A percentile compares a stretch with the other conserved stretches of the same genome.
These are phyloP conservation scores for Saccharomycopsis hybrid DNA, from an alignment of 1,139 yeast genomes.

Conservation along the genomic window DNA sequence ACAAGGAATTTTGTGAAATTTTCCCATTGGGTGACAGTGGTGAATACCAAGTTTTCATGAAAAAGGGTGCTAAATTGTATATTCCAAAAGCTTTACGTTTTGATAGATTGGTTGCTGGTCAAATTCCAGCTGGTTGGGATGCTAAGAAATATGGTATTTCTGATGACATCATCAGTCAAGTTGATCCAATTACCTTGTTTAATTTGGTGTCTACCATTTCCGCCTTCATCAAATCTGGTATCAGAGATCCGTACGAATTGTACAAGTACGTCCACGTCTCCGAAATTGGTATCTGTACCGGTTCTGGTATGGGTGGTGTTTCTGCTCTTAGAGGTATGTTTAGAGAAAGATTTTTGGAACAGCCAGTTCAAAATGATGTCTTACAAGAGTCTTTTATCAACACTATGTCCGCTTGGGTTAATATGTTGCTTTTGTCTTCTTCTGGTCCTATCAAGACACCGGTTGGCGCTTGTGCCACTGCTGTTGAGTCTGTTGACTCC, in stretches of 20 bases:
- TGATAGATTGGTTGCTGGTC: conserved; percentile 97
- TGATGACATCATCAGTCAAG: conserved; percentile 89
- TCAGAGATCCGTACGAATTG: conserved; percentile 97
- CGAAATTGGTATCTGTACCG: conserved; percentile 98
- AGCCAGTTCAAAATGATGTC: conserved; percentile 93
- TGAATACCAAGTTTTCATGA: conserved; percentile 81
- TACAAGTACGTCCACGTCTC: conserved; percentile 97
- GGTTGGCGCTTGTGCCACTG: conserved; percentile 99
- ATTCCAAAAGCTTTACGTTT: conserved; percentile 95
- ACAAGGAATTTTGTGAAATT: conserved; percentile 89
- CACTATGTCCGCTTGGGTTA: conserved; percentile 99
- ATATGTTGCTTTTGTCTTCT: conserved; percentile 93
- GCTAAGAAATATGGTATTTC: conserved; percentile 92
- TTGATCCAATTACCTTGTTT: conserved; percentile 89
- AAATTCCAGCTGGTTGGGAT: conserved; percentile 97
- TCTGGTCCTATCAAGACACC: conserved; percentile 99
- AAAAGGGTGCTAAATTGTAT: conserved; percentile 87
- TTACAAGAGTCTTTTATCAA: conserved; percentile 97
- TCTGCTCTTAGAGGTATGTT: conserved; percentile 96
- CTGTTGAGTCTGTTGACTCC: conserved; percentile 92
- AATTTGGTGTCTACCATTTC: conserved; percentile 93
- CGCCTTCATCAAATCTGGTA: conserved; percentile 88
- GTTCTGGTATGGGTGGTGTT: conserved; percentile 99
- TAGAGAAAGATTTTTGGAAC: conserved; percentile 85
- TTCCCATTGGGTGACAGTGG: conserved; percentile 86